These are phyloP conservation scores for Hymenoscyphus repandus DNA, from an alignment of 2,329 filamentous ascomycete genomes.

Conservation along the genomic window DNA sequence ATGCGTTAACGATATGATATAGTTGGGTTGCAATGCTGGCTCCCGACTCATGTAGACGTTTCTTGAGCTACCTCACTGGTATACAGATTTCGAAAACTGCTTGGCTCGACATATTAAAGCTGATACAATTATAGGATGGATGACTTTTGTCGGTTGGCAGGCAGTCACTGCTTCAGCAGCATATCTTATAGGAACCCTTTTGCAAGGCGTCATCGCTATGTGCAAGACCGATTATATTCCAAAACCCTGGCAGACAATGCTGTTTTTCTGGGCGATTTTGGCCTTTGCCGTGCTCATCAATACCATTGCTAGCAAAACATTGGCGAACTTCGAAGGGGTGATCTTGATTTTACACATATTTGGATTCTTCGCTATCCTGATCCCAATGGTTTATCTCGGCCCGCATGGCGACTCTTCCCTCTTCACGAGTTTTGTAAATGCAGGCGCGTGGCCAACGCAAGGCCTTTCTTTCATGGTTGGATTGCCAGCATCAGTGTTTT, in stretches of 20 bases:
- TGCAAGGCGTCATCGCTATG: slow-evolving; percentile 36
- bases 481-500: slow-evolving; percentile 26
- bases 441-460: slow-evolving; percentile 26
- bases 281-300: slow-evolving; percentile 38
- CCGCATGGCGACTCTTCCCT: slow-evolving; percentile 19
- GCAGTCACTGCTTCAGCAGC: slow-evolving; percentile 34
- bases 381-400: slow-evolving; percentile 31
- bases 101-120: not conserved
- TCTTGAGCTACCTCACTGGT: slow-evolving; percentile 48
- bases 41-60: slow-evolving; percentile 41
- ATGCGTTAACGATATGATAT: not conserved
- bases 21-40: slow-evolving; percentile 49
- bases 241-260: slow-evolving; percentile 37
- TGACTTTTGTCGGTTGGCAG: slow-evolving; percentile 42
- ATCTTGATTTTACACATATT: slow-evolving; percentile 40
- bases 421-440: slow-evolving; percentile 29
- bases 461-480: slow-evolving; percentile 34
- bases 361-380: slow-evolving; percentile 40
- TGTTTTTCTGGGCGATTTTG: slow-evolving; percentile 38
- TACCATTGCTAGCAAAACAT: slow-evolving; percentile 32
- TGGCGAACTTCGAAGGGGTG: slow-evolving; percentile 39
- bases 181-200: slow-evolving; percentile 39
- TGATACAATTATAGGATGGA: slow-evolving; percentile 35
- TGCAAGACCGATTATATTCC: slow-evolving; percentile 34
- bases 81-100: not conserved